Conservation (phyloP, 371 early-diverging fungal genomes). For the Apophysomyces ossiformis region DNA sequence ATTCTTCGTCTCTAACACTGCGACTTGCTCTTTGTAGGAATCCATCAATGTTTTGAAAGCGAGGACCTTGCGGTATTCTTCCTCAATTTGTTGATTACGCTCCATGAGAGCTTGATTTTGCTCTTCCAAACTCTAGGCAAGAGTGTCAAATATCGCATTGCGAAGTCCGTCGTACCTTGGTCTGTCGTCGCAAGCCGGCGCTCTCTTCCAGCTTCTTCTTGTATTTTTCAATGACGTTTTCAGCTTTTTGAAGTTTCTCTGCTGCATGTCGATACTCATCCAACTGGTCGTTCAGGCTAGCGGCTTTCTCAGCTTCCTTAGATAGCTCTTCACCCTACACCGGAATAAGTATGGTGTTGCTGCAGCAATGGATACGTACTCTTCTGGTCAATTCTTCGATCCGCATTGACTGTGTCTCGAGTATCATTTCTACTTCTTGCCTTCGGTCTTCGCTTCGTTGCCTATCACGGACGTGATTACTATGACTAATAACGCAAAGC, state of each 20-base stretch:
- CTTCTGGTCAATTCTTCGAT: constrained; percentile 72
- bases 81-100: constrained; percentile 78
- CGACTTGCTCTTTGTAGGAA: constrained; percentile 84
- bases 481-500: background rate
- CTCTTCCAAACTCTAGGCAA: constrained; percentile 66
- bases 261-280: constrained; percentile 89
- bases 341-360: background rate
- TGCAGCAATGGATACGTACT: constrained; percentile 32
- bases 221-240: constrained; percentile 93
- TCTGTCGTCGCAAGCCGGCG: constrained; percentile 76
- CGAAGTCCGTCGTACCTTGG: constrained; percentile 53
- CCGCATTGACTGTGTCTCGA: constrained; percentile 59
- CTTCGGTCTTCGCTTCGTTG: constrained; percentile 80
- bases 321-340: constrained; percentile 59
- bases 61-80: constrained; percentile 82
- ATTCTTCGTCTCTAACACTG: constrained; percentile 74
- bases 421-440: constrained; percentile 72
- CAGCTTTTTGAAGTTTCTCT: constrained; percentile 89
- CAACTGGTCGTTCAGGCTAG: constrained; percentile 81
- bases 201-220: constrained; percentile 92
- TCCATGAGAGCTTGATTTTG: constrained; percentile 70
- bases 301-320: constrained; percentile 69
- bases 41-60: constrained; percentile 84
- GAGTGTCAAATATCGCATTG: background rate
- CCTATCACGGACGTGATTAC: constrained; percentile 28